Base-by-base conservation (phyloP, 139 green algal species). In the Dunaliella primolecta region DNA sequence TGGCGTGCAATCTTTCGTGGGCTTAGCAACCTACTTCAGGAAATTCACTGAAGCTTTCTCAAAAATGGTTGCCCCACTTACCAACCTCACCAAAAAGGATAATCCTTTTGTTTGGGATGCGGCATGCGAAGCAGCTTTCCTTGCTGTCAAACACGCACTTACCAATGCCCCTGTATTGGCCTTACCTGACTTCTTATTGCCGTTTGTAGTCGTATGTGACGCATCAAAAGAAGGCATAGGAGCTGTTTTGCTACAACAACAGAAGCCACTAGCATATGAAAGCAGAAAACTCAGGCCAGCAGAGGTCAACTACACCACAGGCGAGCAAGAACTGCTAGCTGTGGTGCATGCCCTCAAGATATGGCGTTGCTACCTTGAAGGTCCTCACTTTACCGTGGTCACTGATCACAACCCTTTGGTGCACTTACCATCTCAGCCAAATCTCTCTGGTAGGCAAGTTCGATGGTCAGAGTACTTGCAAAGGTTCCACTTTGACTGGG, bases 1-100 rank as follows among this genome's bases (percentile, higher is more conserved):
- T 23, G 85, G 88, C 3, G 15, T 93, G 3, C 79, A 55, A 2
- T 84, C 57, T 15, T 94, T 95, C 81, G 35, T 94, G 0, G 90
- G 92, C 24, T 37, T 92, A 1, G 85, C 90, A 0, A 88, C 84
- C 27, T 94, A 83, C 72, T 94, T 89, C 55, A 32, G 89, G 46
- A 64, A 64, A 15, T 64, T 64, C 46, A 64, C 15, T 64, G 46
- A 64, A 64, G 46, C 46, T 15, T 2, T 80, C 81, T 24, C 92
- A 90, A 77, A 83, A 93, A 31, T 92, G n/a, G 86, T 84, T 11
- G 74, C 64, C n/a, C 89, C 89, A 1, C 84, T 92, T 3, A 88
- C 83, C 36, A 34, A 79, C 7, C 80, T 92, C 20, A 74, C 85
- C 46, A 64, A 64, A 64, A 64, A 64, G 46, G 46, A 64, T 15